Base-by-base conservation (phyloP, 306 rosid species). In the Rosa persica region DNA sequence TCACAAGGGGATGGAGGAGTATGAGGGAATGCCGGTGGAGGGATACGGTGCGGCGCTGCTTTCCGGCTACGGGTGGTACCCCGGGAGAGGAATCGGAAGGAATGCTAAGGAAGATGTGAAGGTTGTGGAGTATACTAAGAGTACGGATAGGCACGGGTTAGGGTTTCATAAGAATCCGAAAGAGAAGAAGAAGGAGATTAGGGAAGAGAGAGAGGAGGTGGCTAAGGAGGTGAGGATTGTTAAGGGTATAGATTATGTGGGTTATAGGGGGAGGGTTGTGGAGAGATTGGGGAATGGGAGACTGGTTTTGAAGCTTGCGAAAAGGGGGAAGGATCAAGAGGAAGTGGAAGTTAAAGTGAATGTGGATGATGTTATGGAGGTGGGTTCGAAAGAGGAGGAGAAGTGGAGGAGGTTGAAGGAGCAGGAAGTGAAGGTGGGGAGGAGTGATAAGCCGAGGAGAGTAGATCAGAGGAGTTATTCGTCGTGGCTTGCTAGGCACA, bases 81-180 rank as follows among this genome's bases (percentile, higher is more conserved):
- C 91, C 76, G 98, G 98, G 16, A 86, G 85, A 82, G 98, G 98
- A 4, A 92, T 95, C 9, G 98, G 98, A 12, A 88, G 72, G 80
- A 92, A 92, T 40, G 79, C 96, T 0, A 87, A 86, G 77, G 96
- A 86, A 80, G 97, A 95, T 73, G 87, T 87, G 1, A 89, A 92
- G 74, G 83, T 91, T 52, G 79, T 78, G 43, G 81, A 88, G 86
- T 85, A 81, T 39, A 80, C 80, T 25, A 77, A 73, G 82, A 81
- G 93, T 73, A 80, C 91, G 2, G 91, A 78, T 2, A 86, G 84
- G 83, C 91, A 89, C 22, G 98, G 98, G 6, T 77, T 95, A 55
- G 98, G 98, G 70, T 95, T 91, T 75, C 58, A 17, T 61, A 30
- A 9, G 58, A 62, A 75, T 30, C 1, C 44, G 34, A 72, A 51